Evolutionary conservation across 2,329 filamentous ascomycete species (phyloP).

Genomic region (Ascochyta fabae): DNA sequence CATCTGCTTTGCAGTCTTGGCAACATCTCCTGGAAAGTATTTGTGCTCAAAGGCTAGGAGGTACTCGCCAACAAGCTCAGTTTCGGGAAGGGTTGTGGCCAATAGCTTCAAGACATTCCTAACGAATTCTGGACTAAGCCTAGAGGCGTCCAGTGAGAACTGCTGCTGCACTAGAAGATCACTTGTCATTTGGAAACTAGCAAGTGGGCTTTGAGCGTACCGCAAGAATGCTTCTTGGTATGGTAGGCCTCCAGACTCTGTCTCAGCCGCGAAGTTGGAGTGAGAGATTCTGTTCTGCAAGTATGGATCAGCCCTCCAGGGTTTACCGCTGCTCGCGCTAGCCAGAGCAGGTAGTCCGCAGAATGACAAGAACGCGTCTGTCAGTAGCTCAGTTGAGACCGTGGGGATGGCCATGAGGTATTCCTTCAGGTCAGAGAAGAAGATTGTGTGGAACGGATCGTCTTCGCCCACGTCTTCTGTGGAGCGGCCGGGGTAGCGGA

Average conservation of each 20-base stretch:
- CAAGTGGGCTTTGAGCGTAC: constrained; percentile 4
- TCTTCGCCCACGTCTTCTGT: constrained; percentile 77
- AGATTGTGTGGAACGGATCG: constrained; percentile 81
- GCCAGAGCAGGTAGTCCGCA: constrained; percentile 53
- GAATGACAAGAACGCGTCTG: constrained; percentile 69
- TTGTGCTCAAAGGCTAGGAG: constrained; percentile 70
- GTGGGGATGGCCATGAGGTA: constrained; percentile 60
- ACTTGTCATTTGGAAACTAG: constrained; percentile 29
- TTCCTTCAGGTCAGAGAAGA: constrained; percentile 76
- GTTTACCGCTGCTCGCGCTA: too few relatives aligned
- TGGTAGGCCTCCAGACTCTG: background rate
- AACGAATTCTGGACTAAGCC: constrained; percentile 27
- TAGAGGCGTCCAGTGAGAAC: constrained; percentile 23
- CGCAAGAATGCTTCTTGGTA: background rate
- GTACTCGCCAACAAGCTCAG: constrained; percentile 68
- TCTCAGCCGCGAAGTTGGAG: background rate
- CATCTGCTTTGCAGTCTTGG: constrained; percentile 74
- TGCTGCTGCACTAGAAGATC: constrained; percentile 34
- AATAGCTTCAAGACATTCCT: constrained; percentile 63
- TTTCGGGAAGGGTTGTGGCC: constrained; percentile 45
- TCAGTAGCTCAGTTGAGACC: constrained; percentile 55
- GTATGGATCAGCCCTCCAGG: constrained; percentile 55
- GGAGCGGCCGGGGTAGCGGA: constrained; percentile 72
- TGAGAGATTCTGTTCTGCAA: background rate
- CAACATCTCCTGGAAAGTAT: constrained; percentile 61